Conservation (phyloP, 2,329 filamentous ascomycete genomes). For the Peltaster fructicola region DNA sequence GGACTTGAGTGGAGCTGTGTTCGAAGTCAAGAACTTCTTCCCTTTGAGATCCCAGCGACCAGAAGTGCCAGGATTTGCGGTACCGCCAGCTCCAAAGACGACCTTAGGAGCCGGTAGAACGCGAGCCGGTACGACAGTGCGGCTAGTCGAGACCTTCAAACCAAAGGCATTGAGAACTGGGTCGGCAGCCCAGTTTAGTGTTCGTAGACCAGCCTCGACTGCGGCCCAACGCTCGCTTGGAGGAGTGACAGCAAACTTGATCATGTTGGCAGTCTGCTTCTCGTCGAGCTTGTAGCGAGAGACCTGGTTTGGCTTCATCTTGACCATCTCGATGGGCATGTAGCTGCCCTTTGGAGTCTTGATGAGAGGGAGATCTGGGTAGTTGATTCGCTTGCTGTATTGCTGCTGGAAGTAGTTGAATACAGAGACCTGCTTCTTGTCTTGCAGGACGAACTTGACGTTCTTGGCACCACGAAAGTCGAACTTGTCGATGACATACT, state of each 20-base stretch:
- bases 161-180: conserved; percentile 56
- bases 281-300: conserved; percentile 42
- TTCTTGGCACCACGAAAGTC: conserved; percentile 24
- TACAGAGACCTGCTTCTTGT: conserved; percentile 28
- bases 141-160: conserved; percentile 45
- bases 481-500: conserved; percentile 36
- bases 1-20: conserved; percentile 37
- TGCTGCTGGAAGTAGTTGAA: conserved; percentile 35
- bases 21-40: conserved; percentile 56
- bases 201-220: conserved; percentile 49
- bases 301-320: conserved; percentile 36
- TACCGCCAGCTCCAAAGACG: conserved; percentile 40
- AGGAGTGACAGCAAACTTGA: conserved; percentile 74
- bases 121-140: conserved; percentile 48
- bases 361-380: conserved; percentile 35
- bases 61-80: conserved; percentile 40
- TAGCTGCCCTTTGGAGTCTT: conserved; percentile 38
- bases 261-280: conserved; percentile 64
- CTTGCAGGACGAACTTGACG: conserved; percentile 26
- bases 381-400: conserved; percentile 31
- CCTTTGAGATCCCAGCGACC: conserved; percentile 81
- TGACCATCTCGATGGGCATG: conserved; percentile 39
- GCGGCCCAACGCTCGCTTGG: conserved; percentile 49
- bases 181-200: conserved; percentile 53
- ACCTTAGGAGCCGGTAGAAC: conserved; percentile 56